These are phyloP conservation scores for Acidiella bohemica DNA, from an alignment of 495 filamentous ascomycete genomes.

Conservation along the genomic window DNA sequence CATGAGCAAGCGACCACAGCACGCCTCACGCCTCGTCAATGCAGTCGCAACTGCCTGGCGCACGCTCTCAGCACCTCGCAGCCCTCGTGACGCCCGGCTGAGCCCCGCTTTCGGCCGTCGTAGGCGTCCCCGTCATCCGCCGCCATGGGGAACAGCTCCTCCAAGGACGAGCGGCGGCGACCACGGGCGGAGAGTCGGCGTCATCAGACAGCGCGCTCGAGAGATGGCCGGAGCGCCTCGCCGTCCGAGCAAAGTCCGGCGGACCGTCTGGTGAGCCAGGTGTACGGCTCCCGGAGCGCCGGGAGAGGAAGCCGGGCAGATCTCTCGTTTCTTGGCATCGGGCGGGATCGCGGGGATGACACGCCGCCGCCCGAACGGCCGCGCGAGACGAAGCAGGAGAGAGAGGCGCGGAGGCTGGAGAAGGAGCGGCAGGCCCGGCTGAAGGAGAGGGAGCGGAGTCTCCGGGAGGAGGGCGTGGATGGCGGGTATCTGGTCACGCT, in stretches of 20 bases:
- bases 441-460: slow-evolving; percentile 81
- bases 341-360: slow-evolving; percentile 23
- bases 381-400: slow-evolving; percentile 75
- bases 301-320: slow-evolving; percentile 27
- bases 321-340: slow-evolving; percentile 23
- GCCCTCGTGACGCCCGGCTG: no score
- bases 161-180: slow-evolving; percentile 25
- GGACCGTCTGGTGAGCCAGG: slow-evolving; percentile 13
- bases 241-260: slow-evolving; percentile 10
- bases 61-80: no score
- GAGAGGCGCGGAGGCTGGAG: slow-evolving; percentile 73
- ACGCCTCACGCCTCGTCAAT: no score
- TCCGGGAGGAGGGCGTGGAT: slow-evolving; percentile 86
- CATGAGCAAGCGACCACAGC: no score
- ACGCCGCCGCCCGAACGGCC: slow-evolving; percentile 23
- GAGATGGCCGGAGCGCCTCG: slow-evolving; percentile 3
- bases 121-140: no score
- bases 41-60: no score
- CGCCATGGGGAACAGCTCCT: slow-evolving; percentile 35
- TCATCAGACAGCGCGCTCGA: slow-evolving; percentile 20
- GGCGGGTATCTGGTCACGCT: slow-evolving; percentile 90
- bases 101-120: no score
- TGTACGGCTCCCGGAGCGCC: slow-evolving; percentile 21
- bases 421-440: slow-evolving; percentile 58
- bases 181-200: slow-evolving; percentile 16